Percentiles rank a stretch among this genome's conserved stretches.
phyloP scores from a whole-genome alignment of 441 rosid genomes.

The Syzygium malaccense region DNA sequence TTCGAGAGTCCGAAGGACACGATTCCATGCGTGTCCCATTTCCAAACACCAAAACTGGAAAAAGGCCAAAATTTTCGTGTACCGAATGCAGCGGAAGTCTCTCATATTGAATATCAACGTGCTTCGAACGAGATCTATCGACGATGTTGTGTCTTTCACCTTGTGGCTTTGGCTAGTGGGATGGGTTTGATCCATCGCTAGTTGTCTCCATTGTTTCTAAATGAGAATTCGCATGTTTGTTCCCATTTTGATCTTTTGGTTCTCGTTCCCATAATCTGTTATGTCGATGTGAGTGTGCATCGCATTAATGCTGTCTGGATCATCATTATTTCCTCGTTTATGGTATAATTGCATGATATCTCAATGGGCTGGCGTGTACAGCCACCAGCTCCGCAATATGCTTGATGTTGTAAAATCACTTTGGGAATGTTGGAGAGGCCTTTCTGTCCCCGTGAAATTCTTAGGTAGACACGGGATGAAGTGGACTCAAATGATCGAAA shows the following conservation, averaged over 20 bases:
- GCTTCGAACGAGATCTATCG: neutral
- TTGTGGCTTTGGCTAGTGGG: neutral
- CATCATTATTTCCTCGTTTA: neutral
- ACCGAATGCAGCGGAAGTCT: neutral
- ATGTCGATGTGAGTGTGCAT: neutral
- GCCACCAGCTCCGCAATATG: neutral
- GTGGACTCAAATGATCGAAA: neutral
- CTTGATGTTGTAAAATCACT: neutral
- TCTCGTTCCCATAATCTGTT: neutral
- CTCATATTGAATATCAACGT: neutral
- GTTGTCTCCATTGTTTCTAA: neutral
- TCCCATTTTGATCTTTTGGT: neutral
- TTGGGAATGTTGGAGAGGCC: neutral
- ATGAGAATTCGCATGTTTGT: neutral
- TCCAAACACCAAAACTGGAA: neutral
- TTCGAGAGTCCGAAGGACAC: neutral
- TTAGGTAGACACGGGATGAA: neutral
- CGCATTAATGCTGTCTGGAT: neutral
- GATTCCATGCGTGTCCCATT: neutral
- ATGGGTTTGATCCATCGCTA: neutral
- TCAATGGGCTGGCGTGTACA: neutral
- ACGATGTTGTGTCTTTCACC: neutral
- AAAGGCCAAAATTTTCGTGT: neutral
- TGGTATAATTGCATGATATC: neutral
- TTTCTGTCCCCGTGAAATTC: neutral